Evolutionary conservation across 2,329 filamentous ascomycete genomes (phyloP), one percentile per base, ranked within the genome.

Genomic region (Xylaria sp.): DNA sequence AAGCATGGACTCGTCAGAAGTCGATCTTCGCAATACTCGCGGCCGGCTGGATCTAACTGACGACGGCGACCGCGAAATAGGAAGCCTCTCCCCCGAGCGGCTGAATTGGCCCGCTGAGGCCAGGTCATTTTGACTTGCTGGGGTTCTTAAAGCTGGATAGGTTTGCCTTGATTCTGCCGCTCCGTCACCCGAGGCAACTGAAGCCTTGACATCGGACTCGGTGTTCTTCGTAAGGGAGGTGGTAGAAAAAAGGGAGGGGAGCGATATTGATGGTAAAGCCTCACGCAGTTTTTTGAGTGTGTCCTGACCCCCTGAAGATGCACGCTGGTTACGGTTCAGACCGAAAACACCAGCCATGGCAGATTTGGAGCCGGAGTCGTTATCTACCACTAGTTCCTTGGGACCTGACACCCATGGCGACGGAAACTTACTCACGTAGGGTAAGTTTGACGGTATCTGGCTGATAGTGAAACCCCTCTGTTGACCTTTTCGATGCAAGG

Each of bases 1-100:
- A 15, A 95, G 82, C 63, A 96, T 78, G 4, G 92, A 95, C 61
- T 93, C 89, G 73, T 96, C 91, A 1, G 92, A 94, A 1, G 87
- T 88, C 0, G 87, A 85, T 68, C 87, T 82, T 45, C 86, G 83
- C 31, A 92, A 75, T 6, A 64, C 60, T 14, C 74, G 67, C 5
- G 78, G 75, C 28, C 73, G 69, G 49, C 59, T 69, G 23, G 75
- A 25, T 19, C 40, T 61, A 33, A 63, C 50, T 6, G 63, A 60
- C 8, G 73, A 69, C 4, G 71, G 64, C 28, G 72, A 68, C 28
- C 59, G 68, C 40, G 69, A 60, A 7, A 56, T n/a, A 17, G 67
- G 33, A 38, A 67, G 38, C 11, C 12, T 47, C 11, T 63, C 69
- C 38, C 45, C 61, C 45, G 47, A 61, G 49, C 50, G 68, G 9